Evolutionary conservation across 2,329 filamentous ascomycete species (phyloP), one percentile per base, ranked within the genome.

Genomic region (Aspergillus neoniger): DNA sequence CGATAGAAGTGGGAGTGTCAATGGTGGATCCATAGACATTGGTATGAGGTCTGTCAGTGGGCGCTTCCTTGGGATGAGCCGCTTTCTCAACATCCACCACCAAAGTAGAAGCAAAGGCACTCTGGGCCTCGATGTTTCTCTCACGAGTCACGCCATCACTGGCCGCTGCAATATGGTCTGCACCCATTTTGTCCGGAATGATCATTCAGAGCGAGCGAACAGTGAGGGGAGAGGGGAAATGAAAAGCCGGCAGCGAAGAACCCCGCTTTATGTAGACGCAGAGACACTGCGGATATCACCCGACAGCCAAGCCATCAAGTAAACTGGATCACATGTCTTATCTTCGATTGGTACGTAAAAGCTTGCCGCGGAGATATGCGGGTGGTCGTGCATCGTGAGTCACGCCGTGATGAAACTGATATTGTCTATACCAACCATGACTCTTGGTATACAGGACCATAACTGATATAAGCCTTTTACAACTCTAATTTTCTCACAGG

Each of bases 81-180:
- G 41, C 39, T 10, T 55, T 55, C 41, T 55, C 53, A 9, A 47
- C 39, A 43, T 55, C 53, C 8, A 15, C 39, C 53, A 55, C 53
- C 23, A 55, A 38, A 10, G 53, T 55, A 15, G 53, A 55, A n/a
- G 53, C 53, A 25, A 55, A 55, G 39, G 53, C 53, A 30, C 53
- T 55, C 53, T 55, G 53, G 17, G 53, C 53, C 39, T 55, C 53
- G 39, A 55, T 55, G 41, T 55, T 55, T 10, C 36, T 23, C 17
- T 53, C 51, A 8, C 41, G 53, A 55, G 52, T 19, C 39, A 44
- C 5, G 47, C 25, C 25, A 30, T 17, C 23, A 30, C 7, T 30
- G 23, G 25, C 38, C 5, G 39, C 15, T 21, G 15, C 38, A 21
- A 55, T 21, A 12, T 21, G 39, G 17, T 55, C 53, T 44, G 36